Conservation (phyloP, 441 rosid species). For the Pelargonium cotyledonis region DNA sequence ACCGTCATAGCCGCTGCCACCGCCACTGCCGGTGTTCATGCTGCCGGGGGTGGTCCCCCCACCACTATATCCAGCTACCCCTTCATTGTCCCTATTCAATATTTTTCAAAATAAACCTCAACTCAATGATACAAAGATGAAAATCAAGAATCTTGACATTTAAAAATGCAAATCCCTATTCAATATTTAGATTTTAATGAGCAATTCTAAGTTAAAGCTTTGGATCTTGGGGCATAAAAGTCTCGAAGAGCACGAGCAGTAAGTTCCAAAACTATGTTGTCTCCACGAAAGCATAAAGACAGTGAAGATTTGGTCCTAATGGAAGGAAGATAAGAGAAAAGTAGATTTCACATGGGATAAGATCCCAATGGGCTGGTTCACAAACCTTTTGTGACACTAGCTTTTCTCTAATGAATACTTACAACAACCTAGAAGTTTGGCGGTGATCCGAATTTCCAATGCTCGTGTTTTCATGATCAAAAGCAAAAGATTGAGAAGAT, state of each 20-base stretch:
- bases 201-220: neutral
- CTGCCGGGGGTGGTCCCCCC: neutral
- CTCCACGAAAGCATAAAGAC: neutral
- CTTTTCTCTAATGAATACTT: neutral
- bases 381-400: too few relatives aligned
- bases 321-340: neutral
- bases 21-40: neutral
- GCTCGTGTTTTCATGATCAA: neutral
- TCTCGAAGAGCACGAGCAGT: too few relatives aligned
- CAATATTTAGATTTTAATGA: too few relatives aligned
- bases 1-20: neutral
- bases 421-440: neutral
- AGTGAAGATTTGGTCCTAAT: neutral
- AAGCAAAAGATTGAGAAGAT: neutral
- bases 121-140: neutral
- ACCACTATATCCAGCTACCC: slow-evolving; percentile 1
- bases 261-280: neutral
- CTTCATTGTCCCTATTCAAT: neutral
- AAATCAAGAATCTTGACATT: neutral
- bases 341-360: neutral
- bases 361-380: too few relatives aligned
- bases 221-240: neutral
- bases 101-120: neutral
- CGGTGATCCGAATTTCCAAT: neutral
- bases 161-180: neutral